Evolutionary conservation across 2,329 filamentous ascomycete species (phyloP).

Genomic region (Sporothrix mexicana): DNA sequence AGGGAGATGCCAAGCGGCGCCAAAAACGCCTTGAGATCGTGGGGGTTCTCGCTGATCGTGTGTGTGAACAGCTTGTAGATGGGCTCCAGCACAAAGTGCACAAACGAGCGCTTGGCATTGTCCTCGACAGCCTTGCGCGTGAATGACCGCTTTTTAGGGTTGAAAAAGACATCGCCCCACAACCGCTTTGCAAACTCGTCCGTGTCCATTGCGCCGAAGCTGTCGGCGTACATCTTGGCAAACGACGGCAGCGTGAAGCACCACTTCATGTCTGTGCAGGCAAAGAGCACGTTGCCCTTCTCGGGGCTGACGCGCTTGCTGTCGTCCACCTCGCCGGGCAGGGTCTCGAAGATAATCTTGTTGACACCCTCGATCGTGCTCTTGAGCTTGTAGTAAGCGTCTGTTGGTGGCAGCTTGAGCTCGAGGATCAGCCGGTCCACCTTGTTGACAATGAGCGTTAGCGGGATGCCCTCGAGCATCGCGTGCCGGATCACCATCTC

Average conservation of each 20-base stretch:
- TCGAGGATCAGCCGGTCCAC: slow-evolving; percentile 95
- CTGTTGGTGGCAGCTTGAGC: slow-evolving; percentile 88
- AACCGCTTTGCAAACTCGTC: slow-evolving; percentile 83
- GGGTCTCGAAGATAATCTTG: slow-evolving; percentile 85
- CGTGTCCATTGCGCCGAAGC: slow-evolving; percentile 79
- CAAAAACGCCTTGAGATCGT: slow-evolving; percentile 80
- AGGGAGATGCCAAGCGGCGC: slow-evolving; percentile 79
- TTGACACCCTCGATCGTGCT: slow-evolving; percentile 99
- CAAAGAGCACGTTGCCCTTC: slow-evolving; percentile 97
- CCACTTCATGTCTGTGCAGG: slow-evolving; percentile 93
- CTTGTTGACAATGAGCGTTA: slow-evolving; percentile 95
- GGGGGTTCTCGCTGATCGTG: slow-evolving; percentile 87
- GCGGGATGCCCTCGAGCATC: slow-evolving; percentile 83
- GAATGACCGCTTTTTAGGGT: slow-evolving; percentile 87
- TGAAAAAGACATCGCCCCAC: slow-evolving; percentile 98
- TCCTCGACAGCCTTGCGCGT: slow-evolving; percentile 86
- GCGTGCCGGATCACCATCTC: slow-evolving; percentile 98
- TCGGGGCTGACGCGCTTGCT: slow-evolving; percentile 86
- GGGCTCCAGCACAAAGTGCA: slow-evolving; percentile 92
- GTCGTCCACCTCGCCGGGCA: slow-evolving; percentile 79
- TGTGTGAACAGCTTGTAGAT: slow-evolving; percentile 98
- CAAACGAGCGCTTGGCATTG: slow-evolving; percentile 81
- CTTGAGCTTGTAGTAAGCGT: slow-evolving; percentile 98
- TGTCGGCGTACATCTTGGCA: slow-evolving; percentile 93
- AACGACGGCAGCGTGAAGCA: slow-evolving; percentile 95